phyloP scores from a whole-genome alignment of 1,284 basidiomycete genomes.

The Trichosporon sp. region DNA sequence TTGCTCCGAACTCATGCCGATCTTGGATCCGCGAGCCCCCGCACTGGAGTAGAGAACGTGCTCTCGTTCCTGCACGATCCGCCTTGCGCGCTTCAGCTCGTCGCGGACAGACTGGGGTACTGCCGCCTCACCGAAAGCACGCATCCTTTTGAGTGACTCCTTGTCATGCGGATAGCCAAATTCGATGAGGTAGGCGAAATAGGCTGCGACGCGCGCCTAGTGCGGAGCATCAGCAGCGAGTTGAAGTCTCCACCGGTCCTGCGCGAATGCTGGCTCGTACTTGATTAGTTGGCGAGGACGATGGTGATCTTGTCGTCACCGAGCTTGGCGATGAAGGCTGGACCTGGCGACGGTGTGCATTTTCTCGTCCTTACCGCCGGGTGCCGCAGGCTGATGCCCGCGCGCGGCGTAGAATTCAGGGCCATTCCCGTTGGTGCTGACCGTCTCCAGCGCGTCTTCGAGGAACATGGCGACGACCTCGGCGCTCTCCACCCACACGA shows the following conservation, averaged over 20 bases:
- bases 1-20: too few relatives aligned
- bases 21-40: too few relatives aligned
- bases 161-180: too few relatives aligned
- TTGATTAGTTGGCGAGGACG: constrained; percentile 12
- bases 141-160: too few relatives aligned
- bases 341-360: not conserved
- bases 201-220: not conserved
- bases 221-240: not conserved
- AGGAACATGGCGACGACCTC: not conserved
- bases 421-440: not conserved
- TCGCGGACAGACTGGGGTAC: too few relatives aligned
- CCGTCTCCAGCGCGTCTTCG: not conserved
- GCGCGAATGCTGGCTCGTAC: not conserved
- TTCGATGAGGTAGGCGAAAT: not conserved
- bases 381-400: not conserved
- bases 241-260: not conserved
- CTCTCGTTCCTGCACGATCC: too few relatives aligned
- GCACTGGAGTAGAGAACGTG: too few relatives aligned
- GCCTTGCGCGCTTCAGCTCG: too few relatives aligned
- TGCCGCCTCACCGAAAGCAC: too few relatives aligned
- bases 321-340: not conserved
- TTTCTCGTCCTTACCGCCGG: not conserved
- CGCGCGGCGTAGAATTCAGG: not conserved
- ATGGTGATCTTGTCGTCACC: not conserved
- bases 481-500: not conserved